Evolutionary conservation across 768 basidiomycete species (phyloP), one percentile per base, ranked within the genome.

Genomic region (Boletus insuetus): DNA sequence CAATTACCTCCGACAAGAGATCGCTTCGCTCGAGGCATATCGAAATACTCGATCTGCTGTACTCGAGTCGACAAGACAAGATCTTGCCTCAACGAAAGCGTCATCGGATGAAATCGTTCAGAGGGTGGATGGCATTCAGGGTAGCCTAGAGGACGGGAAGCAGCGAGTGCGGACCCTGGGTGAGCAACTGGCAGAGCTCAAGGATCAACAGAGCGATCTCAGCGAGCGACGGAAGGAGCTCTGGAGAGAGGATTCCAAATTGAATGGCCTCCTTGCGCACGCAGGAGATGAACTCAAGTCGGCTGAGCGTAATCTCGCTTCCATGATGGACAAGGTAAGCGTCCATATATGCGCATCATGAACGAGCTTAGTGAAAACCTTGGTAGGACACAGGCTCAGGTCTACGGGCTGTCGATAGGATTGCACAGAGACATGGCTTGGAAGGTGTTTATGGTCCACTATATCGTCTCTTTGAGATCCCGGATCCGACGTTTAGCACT

Each of bases 281-380:
- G 93, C 91, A 3, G 78, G 78, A 13, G 89, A 92, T 53, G 91
- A 98, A 69, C 75, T 96, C 61, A 82, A 88, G 64, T 80, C 80
- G 2, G 86, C 91, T 0, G 94, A 98, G 72, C 77, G 94, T 51
- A 75, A 73, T 13, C 74, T 98, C 32, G 85, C 89, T 6, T 79
- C 86, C 16, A 97, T 96, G 86, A 96, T 98, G 92, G 97, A 99
- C 71, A 94, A 94, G 78, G 94, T 92, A 16, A 60, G 63, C 46
- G 17, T 29, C 38, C 12, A 24, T 38, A 12, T 48, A 8, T 45
- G 32, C 26, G 19, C 9, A 17, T 54, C 51, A 24, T 31, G 31
- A 7, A 35, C 26, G 13, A 22, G 14, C 20, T 47, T 42, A 9
- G 14, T 56, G 24, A 49, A 56, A 20, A 6, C 6, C 20, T n/a